Conservation (phyloP, 345 rosid genomes). For the Arabidopsis suecica region DNA sequence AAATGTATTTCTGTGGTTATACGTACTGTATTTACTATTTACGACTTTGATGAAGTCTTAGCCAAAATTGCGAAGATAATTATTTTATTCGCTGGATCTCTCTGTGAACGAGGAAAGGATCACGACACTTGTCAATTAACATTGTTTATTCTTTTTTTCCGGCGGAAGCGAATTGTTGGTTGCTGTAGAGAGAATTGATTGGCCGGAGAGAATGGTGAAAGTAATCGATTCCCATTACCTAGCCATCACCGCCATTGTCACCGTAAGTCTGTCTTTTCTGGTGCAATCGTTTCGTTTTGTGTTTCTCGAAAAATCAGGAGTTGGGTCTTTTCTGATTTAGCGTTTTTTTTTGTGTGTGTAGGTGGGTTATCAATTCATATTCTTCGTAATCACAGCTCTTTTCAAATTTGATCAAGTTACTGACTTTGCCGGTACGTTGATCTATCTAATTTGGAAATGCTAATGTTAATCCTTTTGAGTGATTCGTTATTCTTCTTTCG, state of each 20-base stretch:
- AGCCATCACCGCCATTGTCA: slow-evolving; percentile 57
- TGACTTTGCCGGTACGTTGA: slow-evolving; percentile 79
- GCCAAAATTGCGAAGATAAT: neutral
- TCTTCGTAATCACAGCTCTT: slow-evolving; percentile 81
- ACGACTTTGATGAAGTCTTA: slow-evolving; percentile 1
- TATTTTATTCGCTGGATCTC: neutral
- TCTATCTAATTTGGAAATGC: neutral
- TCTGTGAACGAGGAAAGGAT: neutral
- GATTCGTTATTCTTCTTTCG: neutral
- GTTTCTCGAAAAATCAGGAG: slow-evolving; percentile 9
- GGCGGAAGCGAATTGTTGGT: neutral
- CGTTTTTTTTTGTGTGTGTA: slow-evolving; percentile 24
- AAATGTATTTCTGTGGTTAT: neutral
- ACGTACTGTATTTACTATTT: neutral
- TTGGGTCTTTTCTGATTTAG: slow-evolving; percentile 9
- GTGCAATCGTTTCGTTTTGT: neutral
- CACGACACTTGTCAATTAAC: too few species aligned
- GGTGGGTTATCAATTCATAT: slow-evolving; percentile 78
- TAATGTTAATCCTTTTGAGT: neutral
- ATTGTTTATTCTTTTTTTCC: too few species aligned
- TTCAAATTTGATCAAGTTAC: slow-evolving; percentile 91
- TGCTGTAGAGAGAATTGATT: neutral
- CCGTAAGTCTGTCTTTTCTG: slow-evolving; percentile 47
- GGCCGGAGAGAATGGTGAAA: slow-evolving; percentile 58
- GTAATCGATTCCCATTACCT: slow-evolving; percentile 85